A percentile compares a stretch with the other conserved stretches of the same genome.
Conservation (phyloP, 805 yeast genomes). For the Metschnikowia peoriensis region DNA sequence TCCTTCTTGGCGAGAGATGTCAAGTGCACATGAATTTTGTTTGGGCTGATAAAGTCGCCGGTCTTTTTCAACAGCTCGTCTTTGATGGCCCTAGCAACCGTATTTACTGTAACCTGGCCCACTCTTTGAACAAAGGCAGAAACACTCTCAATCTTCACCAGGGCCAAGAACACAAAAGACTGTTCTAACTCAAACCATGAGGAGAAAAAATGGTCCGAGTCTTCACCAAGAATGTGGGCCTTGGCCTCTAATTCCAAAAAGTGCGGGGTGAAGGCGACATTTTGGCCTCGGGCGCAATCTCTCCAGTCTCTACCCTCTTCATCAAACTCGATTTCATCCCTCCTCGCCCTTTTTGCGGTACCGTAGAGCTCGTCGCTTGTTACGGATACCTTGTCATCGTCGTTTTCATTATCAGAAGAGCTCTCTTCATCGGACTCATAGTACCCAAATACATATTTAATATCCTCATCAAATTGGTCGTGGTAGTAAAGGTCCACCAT, state of each 20-base stretch:
- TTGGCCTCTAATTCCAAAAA: conserved; percentile 20
- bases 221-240: conserved; percentile 16
- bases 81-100: conserved; percentile 49
- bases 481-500: conserved; percentile 55
- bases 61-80: conserved; percentile 20
- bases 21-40: conserved; percentile 48
- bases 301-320: conserved; percentile 68
- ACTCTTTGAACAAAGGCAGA: conserved; percentile 20
- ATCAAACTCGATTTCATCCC: conserved; percentile 47
- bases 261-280: conserved; percentile 29
- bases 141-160: conserved; percentile 27
- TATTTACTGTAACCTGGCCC: conserved; percentile 44
- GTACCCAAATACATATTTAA: conserved; percentile 55
- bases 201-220: conserved; percentile 29
- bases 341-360: conserved; percentile 22
- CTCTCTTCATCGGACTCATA: conserved; percentile 37
- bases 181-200: conserved; percentile 25
- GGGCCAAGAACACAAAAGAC: conserved; percentile 25
- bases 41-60: conserved; percentile 40
- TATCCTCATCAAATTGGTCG: conserved; percentile 70
- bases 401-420: conserved; percentile 5
- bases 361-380: conserved; percentile 12
- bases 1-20: conserved; percentile 32
- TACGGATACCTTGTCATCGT: conserved; percentile 5
- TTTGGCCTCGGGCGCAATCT: conserved; percentile 63